A percentile compares a stretch with the other conserved stretches of the same genome.
Conservation (phyloP, 176 grass and related monocot species). For the Aegilops umbellulata region DNA sequence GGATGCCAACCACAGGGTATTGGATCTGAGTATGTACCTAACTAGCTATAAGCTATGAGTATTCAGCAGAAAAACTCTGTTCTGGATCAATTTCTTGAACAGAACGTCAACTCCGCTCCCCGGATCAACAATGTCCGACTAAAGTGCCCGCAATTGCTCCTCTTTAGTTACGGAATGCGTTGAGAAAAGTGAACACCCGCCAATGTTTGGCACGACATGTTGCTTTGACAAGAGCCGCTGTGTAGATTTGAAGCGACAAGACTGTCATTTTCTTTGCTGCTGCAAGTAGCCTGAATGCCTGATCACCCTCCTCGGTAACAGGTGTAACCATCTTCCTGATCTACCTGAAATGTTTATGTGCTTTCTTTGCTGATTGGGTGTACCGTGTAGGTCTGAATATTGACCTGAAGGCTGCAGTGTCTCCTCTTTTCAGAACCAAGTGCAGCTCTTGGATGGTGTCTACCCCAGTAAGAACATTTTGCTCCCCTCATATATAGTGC, state of each 20-base stretch:
- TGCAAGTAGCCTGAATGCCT: background rate
- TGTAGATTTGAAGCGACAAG: background rate
- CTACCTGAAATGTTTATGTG: background rate
- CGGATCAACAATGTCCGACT: background rate
- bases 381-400: background rate
- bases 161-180: no score
- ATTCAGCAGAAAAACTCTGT: no score
- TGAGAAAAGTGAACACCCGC: no score
- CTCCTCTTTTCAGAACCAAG: background rate
- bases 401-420: background rate
- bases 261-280: background rate
- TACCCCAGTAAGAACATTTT: no score
- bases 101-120: background rate
- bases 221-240: no score
- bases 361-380: background rate
- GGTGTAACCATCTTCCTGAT: background rate
- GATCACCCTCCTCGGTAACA: background rate
- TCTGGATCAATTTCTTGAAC: background rate
- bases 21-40: no score
- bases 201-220: no score
- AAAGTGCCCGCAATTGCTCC: no score
- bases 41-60: no score
- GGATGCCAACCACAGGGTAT: no score
- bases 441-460: background rate
- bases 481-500: background rate